Evolutionary conservation across 768 basidiomycete genomes (phyloP).

Genomic region (Mycena haematopus): DNA sequence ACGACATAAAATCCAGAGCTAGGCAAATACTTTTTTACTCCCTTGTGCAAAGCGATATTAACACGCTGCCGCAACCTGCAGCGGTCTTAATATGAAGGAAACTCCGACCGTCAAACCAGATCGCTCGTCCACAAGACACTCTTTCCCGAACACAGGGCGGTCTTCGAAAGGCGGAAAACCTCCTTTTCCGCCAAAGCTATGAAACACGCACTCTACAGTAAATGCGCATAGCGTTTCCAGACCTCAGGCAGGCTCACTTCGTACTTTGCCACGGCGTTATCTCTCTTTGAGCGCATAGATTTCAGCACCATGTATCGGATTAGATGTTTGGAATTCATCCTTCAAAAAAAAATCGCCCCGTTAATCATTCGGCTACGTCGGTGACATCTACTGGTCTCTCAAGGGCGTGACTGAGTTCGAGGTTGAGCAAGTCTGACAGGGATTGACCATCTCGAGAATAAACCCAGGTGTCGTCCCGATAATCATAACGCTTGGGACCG

Average conservation of each 20-base stretch:
- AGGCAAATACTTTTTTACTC: conserved; percentile 3
- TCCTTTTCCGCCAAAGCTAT: neutral
- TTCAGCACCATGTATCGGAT: neutral
- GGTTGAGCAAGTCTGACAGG: conserved; percentile 67
- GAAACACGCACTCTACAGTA: neutral
- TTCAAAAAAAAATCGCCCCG: neutral
- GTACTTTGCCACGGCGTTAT: too few relatives aligned
- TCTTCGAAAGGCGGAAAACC: conserved; percentile 4
- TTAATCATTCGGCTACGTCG: conserved; percentile 5
- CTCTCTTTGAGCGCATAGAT: too few relatives aligned
- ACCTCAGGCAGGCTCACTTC: too few relatives aligned
- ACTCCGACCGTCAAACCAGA: neutral
- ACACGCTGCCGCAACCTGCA: neutral
- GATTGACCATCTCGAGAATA: conserved; percentile 72
- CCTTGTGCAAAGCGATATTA: neutral
- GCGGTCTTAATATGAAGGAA: neutral
- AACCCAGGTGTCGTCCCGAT: conserved; percentile 71
- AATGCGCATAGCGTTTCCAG: too few relatives aligned
- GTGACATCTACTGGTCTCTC: conserved; percentile 36
- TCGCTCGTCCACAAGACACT: neutral
- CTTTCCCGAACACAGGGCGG: neutral
- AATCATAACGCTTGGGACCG: conserved; percentile 94
- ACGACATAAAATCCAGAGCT: conserved; percentile 22
- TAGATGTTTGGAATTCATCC: neutral
- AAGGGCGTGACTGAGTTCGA: conserved; percentile 63